A percentile compares a stretch with the other conserved stretches of the same genome.
phyloP scores from a whole-genome alignment of 345 rosid genomes.

The Syzygium aromaticum region DNA sequence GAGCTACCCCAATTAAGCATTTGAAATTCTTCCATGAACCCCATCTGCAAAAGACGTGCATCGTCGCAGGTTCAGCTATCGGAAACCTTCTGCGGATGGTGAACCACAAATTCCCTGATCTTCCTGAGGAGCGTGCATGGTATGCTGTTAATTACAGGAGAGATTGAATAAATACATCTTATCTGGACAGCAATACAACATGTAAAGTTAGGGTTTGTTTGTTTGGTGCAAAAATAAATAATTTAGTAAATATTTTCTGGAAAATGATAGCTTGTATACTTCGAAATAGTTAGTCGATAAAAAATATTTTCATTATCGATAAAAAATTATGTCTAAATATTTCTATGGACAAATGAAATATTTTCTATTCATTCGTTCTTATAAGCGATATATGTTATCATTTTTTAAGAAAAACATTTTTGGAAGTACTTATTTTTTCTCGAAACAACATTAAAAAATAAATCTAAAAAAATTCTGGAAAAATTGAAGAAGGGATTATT shows the following conservation, averaged over 20 bases:
- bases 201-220: not conserved
- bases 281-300: too few relatives aligned
- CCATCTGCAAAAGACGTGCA: not conserved
- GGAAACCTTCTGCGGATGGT: too few relatives aligned
- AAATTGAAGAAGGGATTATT: not conserved
- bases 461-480: not conserved
- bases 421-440: not conserved
- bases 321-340: not conserved
- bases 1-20: not conserved
- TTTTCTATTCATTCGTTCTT: not conserved
- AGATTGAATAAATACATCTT: not conserved
- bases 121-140: too few relatives aligned
- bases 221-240: too few relatives aligned
- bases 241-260: too few relatives aligned
- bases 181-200: not conserved
- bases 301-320: not conserved
- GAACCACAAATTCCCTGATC: too few relatives aligned
- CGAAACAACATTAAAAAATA: not conserved
- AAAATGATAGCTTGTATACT: too few relatives aligned
- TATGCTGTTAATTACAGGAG: too few relatives aligned
- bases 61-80: not conserved
- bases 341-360: accelerated
- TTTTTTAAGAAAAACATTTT: too few relatives aligned
- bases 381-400: not conserved
- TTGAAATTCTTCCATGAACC: not conserved